Conservation (phyloP, 2,329 filamentous ascomycete species). For the Penicillium thymicola region DNA sequence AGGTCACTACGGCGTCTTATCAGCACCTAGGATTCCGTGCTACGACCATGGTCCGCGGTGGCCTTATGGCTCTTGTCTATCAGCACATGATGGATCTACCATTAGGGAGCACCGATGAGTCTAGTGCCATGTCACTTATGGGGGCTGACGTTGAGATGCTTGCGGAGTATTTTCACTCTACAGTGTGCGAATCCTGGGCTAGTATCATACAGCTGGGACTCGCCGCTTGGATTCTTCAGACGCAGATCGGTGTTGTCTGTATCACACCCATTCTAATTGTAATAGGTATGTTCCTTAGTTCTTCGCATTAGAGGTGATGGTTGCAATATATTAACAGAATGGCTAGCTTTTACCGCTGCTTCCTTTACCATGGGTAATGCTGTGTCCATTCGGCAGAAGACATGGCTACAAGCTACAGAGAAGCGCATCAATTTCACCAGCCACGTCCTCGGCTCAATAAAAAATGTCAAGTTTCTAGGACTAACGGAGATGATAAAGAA, state of each 20-base stretch:
- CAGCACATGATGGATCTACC: slow-evolving; percentile 21
- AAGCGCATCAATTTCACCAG: slow-evolving; percentile 43
- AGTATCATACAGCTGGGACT: slow-evolving; percentile 36
- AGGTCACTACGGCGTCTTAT: not conserved
- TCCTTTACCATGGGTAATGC: slow-evolving; percentile 16
- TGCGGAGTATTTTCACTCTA: slow-evolving; percentile 20
- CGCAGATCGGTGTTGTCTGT: slow-evolving; percentile 33
- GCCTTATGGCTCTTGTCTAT: slow-evolving; percentile 19
- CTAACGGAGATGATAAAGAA: slow-evolving; percentile 19
- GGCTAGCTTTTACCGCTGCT: slow-evolving; percentile 1
- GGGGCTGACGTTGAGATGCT: slow-evolving; percentile 24
- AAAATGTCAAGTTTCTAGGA: slow-evolving; percentile 43
- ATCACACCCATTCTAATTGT: slow-evolving; percentile 26
- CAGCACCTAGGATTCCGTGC: slow-evolving; percentile 14
- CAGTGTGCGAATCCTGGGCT: slow-evolving; percentile 33
- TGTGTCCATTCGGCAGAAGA: slow-evolving; percentile 28
- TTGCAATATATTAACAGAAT: too few species aligned
- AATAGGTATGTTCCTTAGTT: too few species aligned
- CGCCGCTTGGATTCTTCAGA: slow-evolving; percentile 32
- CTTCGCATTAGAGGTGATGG: too few species aligned
- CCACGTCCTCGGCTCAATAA: slow-evolving; percentile 41
- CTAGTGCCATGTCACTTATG: slow-evolving; percentile 23
- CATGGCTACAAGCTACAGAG: slow-evolving; percentile 45
- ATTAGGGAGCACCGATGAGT: slow-evolving; percentile 19
- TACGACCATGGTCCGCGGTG: slow-evolving; percentile 20